A percentile compares a stretch with the other conserved stretches of the same genome.
Conservation (phyloP, 2,329 filamentous ascomycete species). For the Hirsutella thompsonii region DNA sequence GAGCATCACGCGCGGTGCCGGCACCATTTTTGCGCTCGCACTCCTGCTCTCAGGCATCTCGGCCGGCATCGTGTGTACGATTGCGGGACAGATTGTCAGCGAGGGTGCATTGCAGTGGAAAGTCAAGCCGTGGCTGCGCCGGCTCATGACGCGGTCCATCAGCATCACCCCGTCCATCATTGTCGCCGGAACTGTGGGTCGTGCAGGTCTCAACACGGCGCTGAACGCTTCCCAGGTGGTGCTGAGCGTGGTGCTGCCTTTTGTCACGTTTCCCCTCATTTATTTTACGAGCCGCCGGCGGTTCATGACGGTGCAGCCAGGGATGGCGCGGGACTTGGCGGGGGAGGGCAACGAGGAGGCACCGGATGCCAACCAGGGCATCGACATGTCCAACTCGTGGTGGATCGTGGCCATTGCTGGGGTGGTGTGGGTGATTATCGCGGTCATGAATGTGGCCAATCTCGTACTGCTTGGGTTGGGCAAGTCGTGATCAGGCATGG, state of each 20-base stretch:
- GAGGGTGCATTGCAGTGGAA: constrained; percentile 71
- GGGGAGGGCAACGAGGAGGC: constrained; percentile 12
- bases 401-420: constrained; percentile 40
- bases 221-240: constrained; percentile 68
- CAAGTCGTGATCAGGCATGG: background rate
- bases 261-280: constrained; percentile 70
- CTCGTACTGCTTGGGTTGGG: constrained; percentile 18
- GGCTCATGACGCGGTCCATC: constrained; percentile 65
- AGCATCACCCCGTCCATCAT: constrained; percentile 74
- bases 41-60: constrained; percentile 68
- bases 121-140: constrained; percentile 63
- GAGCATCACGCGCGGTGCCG: constrained; percentile 61
- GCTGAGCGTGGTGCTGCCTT: constrained; percentile 66
- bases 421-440: constrained; percentile 60
- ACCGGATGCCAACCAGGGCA: constrained; percentile 4
- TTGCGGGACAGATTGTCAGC: constrained; percentile 78
- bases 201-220: constrained; percentile 54
- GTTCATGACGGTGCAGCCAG: constrained; percentile 61
- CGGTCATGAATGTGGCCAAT: constrained; percentile 67
- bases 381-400: constrained; percentile 64
- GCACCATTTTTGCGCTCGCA: constrained; percentile 73
- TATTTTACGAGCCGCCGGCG: constrained; percentile 71
- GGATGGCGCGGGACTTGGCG: constrained; percentile 21
- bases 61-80: constrained; percentile 80
- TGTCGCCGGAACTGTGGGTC: constrained; percentile 68